Percentiles rank a stretch among this genome's conserved stretches.
These are phyloP conservation scores for Auriscalpium orientale DNA, from an alignment of 768 basidiomycete species.

Conservation along the genomic window DNA sequence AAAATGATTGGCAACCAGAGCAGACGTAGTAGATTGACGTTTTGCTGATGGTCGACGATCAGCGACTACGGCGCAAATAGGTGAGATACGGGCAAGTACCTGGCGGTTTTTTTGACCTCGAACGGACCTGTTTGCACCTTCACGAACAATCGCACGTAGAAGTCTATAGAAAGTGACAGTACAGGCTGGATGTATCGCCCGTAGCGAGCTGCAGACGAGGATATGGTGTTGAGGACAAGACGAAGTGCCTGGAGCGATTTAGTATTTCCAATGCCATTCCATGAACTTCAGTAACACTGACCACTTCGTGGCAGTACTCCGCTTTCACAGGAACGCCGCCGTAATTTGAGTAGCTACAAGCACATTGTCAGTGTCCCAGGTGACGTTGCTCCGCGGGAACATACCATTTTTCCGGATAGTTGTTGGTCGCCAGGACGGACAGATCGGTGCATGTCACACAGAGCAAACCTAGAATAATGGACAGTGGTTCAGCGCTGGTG, in stretches of 20 bases:
- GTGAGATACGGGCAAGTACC: conserved; percentile 39
- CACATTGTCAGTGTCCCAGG: neutral
- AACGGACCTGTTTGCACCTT: conserved; percentile 64
- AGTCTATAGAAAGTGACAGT: conserved; percentile 90
- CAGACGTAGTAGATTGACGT: conserved; percentile 84
- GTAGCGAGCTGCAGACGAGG: conserved; percentile 84
- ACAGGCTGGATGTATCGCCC: conserved; percentile 88
- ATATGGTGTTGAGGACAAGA: conserved; percentile 79
- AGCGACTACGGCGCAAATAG: neutral
- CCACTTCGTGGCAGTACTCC: conserved; percentile 95
- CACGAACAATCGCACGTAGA: conserved; percentile 91
- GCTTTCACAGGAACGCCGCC: conserved; percentile 84
- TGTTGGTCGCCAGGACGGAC: conserved; percentile 85
- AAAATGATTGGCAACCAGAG: conserved; percentile 70
- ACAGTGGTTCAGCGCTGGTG: neutral
- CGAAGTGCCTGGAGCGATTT: conserved; percentile 61
- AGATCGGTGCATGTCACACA: conserved; percentile 97
- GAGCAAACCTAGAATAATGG: conserved; percentile 54
- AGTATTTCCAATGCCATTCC: no score
- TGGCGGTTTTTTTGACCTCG: conserved; percentile 76
- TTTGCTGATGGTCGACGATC: conserved; percentile 45
- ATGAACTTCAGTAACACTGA: conserved; percentile 27
- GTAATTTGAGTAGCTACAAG: conserved; percentile 82
- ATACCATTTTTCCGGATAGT: conserved; percentile 96
- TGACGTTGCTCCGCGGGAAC: neutral